Evolutionary conservation across 176 grass and related monocot genomes (phyloP).

Genomic region (Zea mays): Zm-B73-REFERENCE-NAM-5.0 NC_050099.1:248757001-248757500

Average conservation of each 20-base stretch:
- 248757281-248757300: not conserved
- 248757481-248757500: too few species aligned
- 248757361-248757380: too few species aligned
- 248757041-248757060: slow-evolving; percentile 62
- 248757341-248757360: too few species aligned
- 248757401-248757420: too few species aligned
- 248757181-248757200: not conserved
- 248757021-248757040: slow-evolving; percentile 96
- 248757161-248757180: not conserved
- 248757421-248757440: too few species aligned
- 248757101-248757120: not conserved
- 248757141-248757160: not conserved
- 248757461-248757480: too few species aligned
- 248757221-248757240: slow-evolving; percentile 45
- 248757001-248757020: slow-evolving; percentile 94
- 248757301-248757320: not conserved
- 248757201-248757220: slow-evolving; percentile 39
- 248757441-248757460: too few species aligned
- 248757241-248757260: too few species aligned
- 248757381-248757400: too few species aligned
- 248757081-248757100: slow-evolving; percentile 61
- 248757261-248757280: not conserved
- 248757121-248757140: slow-evolving; percentile 11
- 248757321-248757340: not conserved
- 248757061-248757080: slow-evolving; percentile 90